Conservation (phyloP, 495 filamentous ascomycete species). For the Aspergillus cavernicola region DNA sequence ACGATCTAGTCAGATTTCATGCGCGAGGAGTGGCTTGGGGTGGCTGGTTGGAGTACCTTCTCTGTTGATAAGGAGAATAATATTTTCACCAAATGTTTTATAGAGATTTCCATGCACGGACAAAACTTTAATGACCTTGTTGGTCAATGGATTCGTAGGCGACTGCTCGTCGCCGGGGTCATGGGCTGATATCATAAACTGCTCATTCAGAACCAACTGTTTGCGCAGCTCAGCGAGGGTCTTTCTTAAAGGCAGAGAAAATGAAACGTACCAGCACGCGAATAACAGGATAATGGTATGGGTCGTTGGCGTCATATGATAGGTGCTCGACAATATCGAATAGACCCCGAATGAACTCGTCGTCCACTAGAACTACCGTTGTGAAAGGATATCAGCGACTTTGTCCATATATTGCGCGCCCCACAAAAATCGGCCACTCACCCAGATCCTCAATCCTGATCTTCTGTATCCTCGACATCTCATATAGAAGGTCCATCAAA, state of each 20-base stretch:
- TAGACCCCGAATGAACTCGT: conserved; percentile 77
- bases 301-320: conserved; percentile 86
- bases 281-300: conserved; percentile 94
- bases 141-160: conserved; percentile 60
- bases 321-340: conserved; percentile 86
- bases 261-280: conserved; percentile 74
- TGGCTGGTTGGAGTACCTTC: conserved; percentile 56
- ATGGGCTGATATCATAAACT: conserved; percentile 82
- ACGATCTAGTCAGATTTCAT: conserved; percentile 19
- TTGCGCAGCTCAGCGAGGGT: conserved; percentile 12
- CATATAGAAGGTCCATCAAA: conserved; percentile 86
- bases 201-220: conserved; percentile 93
- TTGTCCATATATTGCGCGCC: neutral
- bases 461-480: conserved; percentile 92
- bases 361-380: conserved; percentile 61
- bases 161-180: conserved; percentile 43
- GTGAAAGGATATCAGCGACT: conserved; percentile 12
- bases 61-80: conserved; percentile 92
- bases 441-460: conserved; percentile 73
- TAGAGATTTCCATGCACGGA: conserved; percentile 73
- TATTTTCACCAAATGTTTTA: conserved; percentile 96
- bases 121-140: conserved; percentile 87
- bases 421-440: conserved; percentile 33
- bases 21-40: neutral
- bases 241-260: neutral